Base-by-base conservation (phyloP, 768 basidiomycete species). In the Termitomyces heimii region DNA sequence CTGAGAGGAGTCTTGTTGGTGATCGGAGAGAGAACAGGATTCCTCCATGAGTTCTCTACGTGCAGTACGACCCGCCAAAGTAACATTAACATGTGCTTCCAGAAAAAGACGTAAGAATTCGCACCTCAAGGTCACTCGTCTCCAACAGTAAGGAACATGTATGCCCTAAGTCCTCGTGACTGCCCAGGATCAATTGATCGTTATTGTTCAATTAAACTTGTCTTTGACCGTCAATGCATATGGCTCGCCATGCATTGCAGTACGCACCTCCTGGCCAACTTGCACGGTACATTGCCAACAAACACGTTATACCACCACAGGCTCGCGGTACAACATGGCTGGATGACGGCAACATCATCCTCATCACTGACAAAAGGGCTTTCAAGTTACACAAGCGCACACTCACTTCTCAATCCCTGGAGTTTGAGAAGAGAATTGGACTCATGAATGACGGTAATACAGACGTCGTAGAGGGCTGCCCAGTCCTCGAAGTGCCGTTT, bases 291-390 rank as follows among this genome's bases (percentile, higher is more conserved):
- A 53, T 60, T 7, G n/a, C 49, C 16, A 26, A 49, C 10, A 39
- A 47, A 6, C 61, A 51, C 13, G 3, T 22, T 5, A 3, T 65
- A 9, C 62, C 60, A 4, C 60, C 61, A 10, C 59, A 61, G 1
- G 64, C 63, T 1, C 62, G 53, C 5, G 54, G 54, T 28, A 13
- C 1, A 0, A 55, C 57, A 14, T 63, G 60, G 56, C 51, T 53
- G 14, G 29, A 58, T 3, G 54, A 60, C 20, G 64, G 64, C 12
- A 65, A 65, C 59, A 57, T 63, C 12, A 34, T 63, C 4, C 59
- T 65, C 3, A 37, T 60, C 47, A 44, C 59, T 1, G 29, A 57
- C 28, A 24, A 49, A 14, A 32, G 24, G 2, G 64, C 51, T 1
- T 65, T 62, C 52, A 62, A 61, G 46, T 53, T 48, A 12, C 37